phyloP scores from a whole-genome alignment of 1,139 yeast species.

The Protomyces inundatus region DNA sequence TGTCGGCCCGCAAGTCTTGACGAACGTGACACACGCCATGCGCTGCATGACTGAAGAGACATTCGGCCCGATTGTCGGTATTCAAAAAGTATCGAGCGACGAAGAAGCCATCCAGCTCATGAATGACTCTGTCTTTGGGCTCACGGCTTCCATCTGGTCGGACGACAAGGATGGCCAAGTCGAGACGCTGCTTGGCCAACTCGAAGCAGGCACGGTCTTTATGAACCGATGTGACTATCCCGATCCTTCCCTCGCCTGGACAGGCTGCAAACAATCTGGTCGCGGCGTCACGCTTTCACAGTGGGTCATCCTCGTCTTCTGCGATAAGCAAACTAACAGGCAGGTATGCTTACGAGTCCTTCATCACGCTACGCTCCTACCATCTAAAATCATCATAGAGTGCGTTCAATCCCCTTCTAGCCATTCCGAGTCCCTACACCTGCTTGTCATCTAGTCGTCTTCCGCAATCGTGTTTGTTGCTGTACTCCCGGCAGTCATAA shows the following conservation, averaged over 20 bases:
- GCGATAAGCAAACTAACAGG: background rate
- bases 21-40: slow-evolving; percentile 75
- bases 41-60: slow-evolving; percentile 81
- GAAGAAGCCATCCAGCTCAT: slow-evolving; percentile 74
- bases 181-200: slow-evolving; percentile 33
- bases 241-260: slow-evolving; percentile 74
- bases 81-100: slow-evolving; percentile 62
- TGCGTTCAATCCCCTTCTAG: too few relatives aligned
- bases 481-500: too few relatives aligned
- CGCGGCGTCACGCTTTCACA: slow-evolving; percentile 49
- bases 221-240: slow-evolving; percentile 84
- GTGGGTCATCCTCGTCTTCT: slow-evolving; percentile 1
- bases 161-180: slow-evolving; percentile 65
- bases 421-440: too few relatives aligned
- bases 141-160: slow-evolving; percentile 88
- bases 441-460: too few relatives aligned
- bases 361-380: background rate
- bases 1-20: slow-evolving; percentile 79
- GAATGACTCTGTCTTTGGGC: slow-evolving; percentile 80
- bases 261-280: slow-evolving; percentile 76
- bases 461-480: too few relatives aligned
- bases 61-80: slow-evolving; percentile 81
- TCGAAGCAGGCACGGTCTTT: slow-evolving; percentile 86
- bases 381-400: background rate
- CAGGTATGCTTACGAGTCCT: background rate